phyloP scores from a whole-genome alignment of 495 filamentous ascomycete genomes.

The Aspergillus homomorphus region DNA sequence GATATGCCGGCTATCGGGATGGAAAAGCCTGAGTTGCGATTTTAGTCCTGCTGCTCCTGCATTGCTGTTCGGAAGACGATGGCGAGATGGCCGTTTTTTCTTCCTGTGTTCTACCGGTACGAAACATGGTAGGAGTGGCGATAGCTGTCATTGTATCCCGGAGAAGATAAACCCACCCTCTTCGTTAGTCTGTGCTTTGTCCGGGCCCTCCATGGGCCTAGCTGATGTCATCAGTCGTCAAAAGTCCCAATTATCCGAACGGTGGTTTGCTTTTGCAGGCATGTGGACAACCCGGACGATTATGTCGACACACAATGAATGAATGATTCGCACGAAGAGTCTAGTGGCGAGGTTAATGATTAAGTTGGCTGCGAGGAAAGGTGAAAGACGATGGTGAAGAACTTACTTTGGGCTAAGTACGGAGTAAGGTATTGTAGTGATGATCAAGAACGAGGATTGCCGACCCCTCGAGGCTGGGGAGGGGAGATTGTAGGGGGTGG shows the following conservation, averaged over 20 bases:
- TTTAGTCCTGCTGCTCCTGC: background rate
- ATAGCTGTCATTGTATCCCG: background rate
- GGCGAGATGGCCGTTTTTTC: conserved; percentile 2
- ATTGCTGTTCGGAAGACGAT: background rate
- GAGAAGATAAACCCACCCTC: background rate
- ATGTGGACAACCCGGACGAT: background rate
- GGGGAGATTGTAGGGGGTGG: too few species aligned
- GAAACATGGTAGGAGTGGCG: background rate
- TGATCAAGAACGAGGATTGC: background rate
- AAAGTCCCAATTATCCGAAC: background rate
- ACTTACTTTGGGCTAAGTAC: background rate
- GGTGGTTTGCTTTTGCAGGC: background rate
- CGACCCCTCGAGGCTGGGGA: too few species aligned
- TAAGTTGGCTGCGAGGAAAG: background rate
- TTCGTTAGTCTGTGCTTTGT: background rate
- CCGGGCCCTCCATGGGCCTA: background rate
- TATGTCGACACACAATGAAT: background rate
- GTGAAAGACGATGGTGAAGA: background rate
- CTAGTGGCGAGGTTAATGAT: background rate
- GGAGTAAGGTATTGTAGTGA: background rate
- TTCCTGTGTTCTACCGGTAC: background rate
- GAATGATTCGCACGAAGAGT: too few species aligned
- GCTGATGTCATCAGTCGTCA: background rate
- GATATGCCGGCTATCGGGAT: background rate
- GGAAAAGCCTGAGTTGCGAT: background rate